phyloP scores from a whole-genome alignment of 805 yeast species.

The Candida alai region DNA sequence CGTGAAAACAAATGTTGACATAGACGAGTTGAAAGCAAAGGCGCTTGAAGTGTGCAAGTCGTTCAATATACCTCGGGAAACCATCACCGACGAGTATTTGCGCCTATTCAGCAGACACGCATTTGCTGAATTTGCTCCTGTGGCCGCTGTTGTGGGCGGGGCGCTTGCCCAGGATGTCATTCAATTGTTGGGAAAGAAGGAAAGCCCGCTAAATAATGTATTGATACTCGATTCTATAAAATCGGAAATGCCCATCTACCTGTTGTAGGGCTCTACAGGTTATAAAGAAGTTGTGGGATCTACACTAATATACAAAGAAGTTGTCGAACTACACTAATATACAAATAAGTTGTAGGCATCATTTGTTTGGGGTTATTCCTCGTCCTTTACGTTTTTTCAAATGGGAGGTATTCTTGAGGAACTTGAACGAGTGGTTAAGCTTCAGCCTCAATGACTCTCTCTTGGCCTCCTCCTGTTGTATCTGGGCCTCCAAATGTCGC shows the following conservation, averaged over 20 bases:
- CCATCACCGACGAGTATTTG: slow-evolving; percentile 40
- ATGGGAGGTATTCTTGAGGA: slow-evolving; percentile 37
- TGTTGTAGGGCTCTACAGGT: too few relatives aligned
- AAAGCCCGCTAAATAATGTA: slow-evolving; percentile 78
- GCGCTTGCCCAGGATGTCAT: slow-evolving; percentile 86
- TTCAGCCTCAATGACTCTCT: slow-evolving; percentile 23
- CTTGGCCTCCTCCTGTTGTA: slow-evolving; percentile 21
- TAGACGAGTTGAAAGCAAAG: slow-evolving; percentile 22
- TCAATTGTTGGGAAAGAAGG: slow-evolving; percentile 70
- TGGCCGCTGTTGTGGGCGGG: slow-evolving; percentile 87
- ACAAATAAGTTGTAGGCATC: neutral
- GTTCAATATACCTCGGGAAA: slow-evolving; percentile 35
- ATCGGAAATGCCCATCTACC: slow-evolving; percentile 75
- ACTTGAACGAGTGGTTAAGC: slow-evolving; percentile 30
- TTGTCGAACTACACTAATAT: too few relatives aligned
- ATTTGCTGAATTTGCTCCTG: slow-evolving; percentile 70
- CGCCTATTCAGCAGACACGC: slow-evolving; percentile 45
- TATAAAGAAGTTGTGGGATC: neutral
- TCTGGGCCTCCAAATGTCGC: slow-evolving; percentile 15
- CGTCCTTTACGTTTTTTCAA: slow-evolving; percentile 41
- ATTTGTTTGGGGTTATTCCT: slow-evolving; percentile 29
- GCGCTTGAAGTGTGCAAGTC: slow-evolving; percentile 29
- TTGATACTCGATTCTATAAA: slow-evolving; percentile 69
- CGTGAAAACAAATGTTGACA: slow-evolving; percentile 21
- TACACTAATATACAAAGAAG: neutral